These are phyloP conservation scores for Colletotrichum magnum DNA, from an alignment of 2,329 filamentous ascomycete genomes.

Conservation along the genomic window DNA sequence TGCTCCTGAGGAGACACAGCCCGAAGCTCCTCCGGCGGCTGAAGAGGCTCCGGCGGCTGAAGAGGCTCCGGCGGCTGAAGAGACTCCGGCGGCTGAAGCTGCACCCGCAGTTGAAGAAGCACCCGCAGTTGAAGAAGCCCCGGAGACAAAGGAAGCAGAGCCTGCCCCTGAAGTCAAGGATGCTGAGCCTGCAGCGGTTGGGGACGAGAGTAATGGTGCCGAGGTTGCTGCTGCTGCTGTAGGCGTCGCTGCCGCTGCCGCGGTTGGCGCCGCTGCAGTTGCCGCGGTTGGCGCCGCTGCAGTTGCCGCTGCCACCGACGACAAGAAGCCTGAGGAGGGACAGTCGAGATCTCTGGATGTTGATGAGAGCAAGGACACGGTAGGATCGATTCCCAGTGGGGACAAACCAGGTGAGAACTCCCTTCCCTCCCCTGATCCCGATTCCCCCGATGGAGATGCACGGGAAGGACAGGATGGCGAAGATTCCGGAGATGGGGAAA, in stretches of 20 bases:
- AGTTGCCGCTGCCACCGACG: neutral
- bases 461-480: slow-evolving; percentile 36
- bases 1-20: neutral
- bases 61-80: too few species aligned
- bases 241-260: slow-evolving; percentile 5
- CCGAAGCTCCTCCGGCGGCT: slow-evolving; percentile 5
- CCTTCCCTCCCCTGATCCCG: slow-evolving; percentile 46
- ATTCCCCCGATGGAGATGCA: slow-evolving; percentile 44
- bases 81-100: too few species aligned
- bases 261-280: slow-evolving; percentile 4
- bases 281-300: slow-evolving; percentile 2
- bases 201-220: slow-evolving; percentile 4
- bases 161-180: slow-evolving; percentile 22
- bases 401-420: slow-evolving; percentile 49
- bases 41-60: too few species aligned
- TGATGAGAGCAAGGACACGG: slow-evolving; percentile 41
- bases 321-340: slow-evolving; percentile 19
- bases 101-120: slow-evolving; percentile 1
- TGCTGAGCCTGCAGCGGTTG: slow-evolving; percentile 7
- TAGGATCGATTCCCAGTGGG: slow-evolving; percentile 39
- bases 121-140: neutral
- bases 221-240: slow-evolving; percentile 15
- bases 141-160: neutral
- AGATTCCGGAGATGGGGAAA: slow-evolving; percentile 11
- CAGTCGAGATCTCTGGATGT: slow-evolving; percentile 31